Conservation (phyloP, 306 rosid species). For the Ormosia emarginata region DNA sequence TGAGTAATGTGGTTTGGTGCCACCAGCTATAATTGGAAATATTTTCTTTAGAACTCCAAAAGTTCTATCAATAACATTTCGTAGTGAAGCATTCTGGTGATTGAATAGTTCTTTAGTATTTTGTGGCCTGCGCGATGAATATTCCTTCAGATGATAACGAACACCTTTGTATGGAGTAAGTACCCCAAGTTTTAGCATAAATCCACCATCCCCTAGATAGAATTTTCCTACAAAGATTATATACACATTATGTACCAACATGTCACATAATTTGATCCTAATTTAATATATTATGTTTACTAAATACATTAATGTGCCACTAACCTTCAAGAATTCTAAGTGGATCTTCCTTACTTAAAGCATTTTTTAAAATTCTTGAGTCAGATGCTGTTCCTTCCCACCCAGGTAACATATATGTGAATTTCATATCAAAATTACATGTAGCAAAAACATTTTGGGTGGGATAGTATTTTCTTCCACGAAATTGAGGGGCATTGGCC, state of each 20-base stretch:
- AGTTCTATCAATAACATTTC: no score
- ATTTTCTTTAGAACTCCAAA: no score
- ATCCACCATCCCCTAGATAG: background rate
- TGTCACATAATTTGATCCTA: background rate
- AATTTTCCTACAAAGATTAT: background rate
- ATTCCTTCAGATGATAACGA: no score
- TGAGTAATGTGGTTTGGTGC: no score
- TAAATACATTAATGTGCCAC: background rate
- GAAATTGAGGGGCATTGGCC: background rate
- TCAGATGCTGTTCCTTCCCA: background rate
- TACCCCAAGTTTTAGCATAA: background rate
- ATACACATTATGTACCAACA: background rate
- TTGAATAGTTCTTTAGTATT: no score
- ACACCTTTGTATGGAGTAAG: no score
- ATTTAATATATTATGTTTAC: background rate
- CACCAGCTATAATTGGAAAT: no score
- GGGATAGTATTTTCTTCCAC: background rate
- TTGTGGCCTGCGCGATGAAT: no score
- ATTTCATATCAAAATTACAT: constrained; percentile 10
- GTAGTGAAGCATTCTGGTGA: no score
- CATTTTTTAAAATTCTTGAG: background rate
- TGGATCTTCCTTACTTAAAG: background rate
- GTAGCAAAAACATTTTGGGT: background rate
- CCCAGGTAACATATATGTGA: background rate
- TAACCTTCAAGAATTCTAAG: background rate